Percentiles rank a stretch among this genome's conserved stretches.
Conservation (phyloP, 371 early-diverging fungal genomes). For the Furculomyces boomerangus region DNA sequence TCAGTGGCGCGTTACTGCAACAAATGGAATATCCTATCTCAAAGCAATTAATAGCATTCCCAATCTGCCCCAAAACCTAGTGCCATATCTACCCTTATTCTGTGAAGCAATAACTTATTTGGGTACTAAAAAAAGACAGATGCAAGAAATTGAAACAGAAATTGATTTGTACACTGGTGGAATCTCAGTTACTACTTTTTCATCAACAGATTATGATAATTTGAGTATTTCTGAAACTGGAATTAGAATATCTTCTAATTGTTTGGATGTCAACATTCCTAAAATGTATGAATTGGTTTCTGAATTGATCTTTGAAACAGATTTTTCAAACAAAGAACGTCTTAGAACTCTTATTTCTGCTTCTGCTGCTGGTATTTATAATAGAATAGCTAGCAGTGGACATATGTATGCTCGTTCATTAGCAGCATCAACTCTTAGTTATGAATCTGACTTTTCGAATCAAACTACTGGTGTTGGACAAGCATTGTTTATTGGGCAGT, state of each 20-base stretch:
- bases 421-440: slow-evolving; percentile 45
- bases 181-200: slow-evolving; percentile 41
- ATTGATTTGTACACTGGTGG: slow-evolving; percentile 78
- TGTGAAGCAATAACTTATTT: slow-evolving; percentile 60
- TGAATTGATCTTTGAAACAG: slow-evolving; percentile 49
- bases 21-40: slow-evolving; percentile 88
- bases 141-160: slow-evolving; percentile 75
- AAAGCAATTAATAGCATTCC: slow-evolving; percentile 39
- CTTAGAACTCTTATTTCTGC: slow-evolving; percentile 53
- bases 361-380: slow-evolving; percentile 47
- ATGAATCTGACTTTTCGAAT: slow-evolving; percentile 31
- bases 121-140: slow-evolving; percentile 54
- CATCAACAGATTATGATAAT: slow-evolving; percentile 36
- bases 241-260: slow-evolving; percentile 26
- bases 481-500: slow-evolving; percentile 52
- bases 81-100: slow-evolving; percentile 61
- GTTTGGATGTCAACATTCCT: slow-evolving; percentile 54
- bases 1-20: slow-evolving; percentile 60
- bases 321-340: slow-evolving; percentile 53
- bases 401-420: slow-evolving; percentile 65
- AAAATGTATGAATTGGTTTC: slow-evolving; percentile 51
- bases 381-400: slow-evolving; percentile 67
- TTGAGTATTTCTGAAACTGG: slow-evolving; percentile 17
- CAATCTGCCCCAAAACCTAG: slow-evolving; percentile 25
- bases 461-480: slow-evolving; percentile 56